Evolutionary conservation across 805 yeast genomes (phyloP), one percentile per base, ranked within the genome.

Genomic region (Yarrowia deformans): DNA sequence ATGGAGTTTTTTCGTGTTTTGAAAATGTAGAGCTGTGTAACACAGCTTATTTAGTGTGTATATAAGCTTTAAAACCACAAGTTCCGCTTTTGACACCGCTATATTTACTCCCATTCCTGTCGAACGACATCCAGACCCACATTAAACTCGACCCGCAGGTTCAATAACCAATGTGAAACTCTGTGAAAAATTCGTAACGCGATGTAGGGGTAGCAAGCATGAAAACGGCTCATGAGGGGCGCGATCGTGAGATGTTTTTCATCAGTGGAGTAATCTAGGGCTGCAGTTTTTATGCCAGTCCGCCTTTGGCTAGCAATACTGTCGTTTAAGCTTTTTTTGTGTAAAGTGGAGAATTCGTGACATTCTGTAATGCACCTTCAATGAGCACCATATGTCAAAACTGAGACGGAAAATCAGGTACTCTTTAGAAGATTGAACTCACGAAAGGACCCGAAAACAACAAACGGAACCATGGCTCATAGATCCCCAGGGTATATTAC

Each of bases 141-240:
- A 14, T 14, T 54, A 54, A 39, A 23, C 60, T 54, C 60, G 63
- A 3, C 48, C 48, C 48, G 63, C 63, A 56, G 39, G 23, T 16
- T 39, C 37, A 40, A 40, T 29, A 40, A 16, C 63, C 48, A 40
- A 29, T 56, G 10, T 42, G 29, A 29, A 56, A 42, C 63, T 56
- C 48, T 37, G 16, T 35, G 63, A 60, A 60, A 45, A 45, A 34
- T 32, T 34, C 14, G 42, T 18, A 23, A 60, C 66, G 66, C 42
- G 66, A 60, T 43, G 40, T 60, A 60, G 66, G 66, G 66, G 66
- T 34, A 60, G 50, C 52, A 60, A 32, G 52, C 66, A 35, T 40
- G 48, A 14, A 40, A 29, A 16, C 23, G 9, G 48, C 16, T 10
- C 34, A 5, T 3, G 14, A 35, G 48, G 45, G 23, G 5, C 23